These are phyloP conservation scores for Ammopiptanthus mongolicus DNA, from an alignment of 306 rosid species.

Conservation along the genomic window DNA sequence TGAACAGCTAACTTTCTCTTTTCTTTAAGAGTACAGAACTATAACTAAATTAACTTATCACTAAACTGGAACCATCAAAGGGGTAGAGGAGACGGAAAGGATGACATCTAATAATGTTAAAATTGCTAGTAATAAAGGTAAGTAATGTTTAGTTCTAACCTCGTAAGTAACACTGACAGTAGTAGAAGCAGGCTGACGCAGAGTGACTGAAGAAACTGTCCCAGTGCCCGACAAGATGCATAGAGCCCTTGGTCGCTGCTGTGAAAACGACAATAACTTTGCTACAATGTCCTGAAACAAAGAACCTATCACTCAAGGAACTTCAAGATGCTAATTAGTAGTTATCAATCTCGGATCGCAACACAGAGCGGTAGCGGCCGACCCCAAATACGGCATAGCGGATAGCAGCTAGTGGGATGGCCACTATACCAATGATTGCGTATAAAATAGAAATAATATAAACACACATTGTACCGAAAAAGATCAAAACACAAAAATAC, in stretches of 20 bases:
- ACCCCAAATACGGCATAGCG: no score
- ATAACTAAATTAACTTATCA: background rate
- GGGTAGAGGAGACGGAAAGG: background rate
- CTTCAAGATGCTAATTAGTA: background rate
- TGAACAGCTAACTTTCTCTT: background rate
- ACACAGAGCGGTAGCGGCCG: no score
- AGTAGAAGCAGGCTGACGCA: constrained; percentile 88
- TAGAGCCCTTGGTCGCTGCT: constrained; percentile 83
- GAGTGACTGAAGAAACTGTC: constrained; percentile 63
- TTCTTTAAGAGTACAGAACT: background rate
- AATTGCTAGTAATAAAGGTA: background rate
- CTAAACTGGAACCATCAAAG: background rate
- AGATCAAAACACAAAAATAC: no score
- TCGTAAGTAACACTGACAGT: constrained; percentile 60
- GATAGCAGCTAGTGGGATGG: no score
- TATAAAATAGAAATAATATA: no score
- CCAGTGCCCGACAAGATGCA: constrained; percentile 89
- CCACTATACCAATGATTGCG: no score
- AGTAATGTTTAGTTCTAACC: constrained; percentile 38
- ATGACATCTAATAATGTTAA: background rate
- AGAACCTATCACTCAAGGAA: constrained; percentile 14
- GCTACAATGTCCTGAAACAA: constrained; percentile 78
- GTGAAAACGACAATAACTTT: constrained; percentile 67
- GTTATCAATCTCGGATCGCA: background rate
- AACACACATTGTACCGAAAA: no score